Evolutionary conservation across 192 early-diverging fungal genomes (phyloP).

Genomic region (Podochytrium sp.): DNA sequence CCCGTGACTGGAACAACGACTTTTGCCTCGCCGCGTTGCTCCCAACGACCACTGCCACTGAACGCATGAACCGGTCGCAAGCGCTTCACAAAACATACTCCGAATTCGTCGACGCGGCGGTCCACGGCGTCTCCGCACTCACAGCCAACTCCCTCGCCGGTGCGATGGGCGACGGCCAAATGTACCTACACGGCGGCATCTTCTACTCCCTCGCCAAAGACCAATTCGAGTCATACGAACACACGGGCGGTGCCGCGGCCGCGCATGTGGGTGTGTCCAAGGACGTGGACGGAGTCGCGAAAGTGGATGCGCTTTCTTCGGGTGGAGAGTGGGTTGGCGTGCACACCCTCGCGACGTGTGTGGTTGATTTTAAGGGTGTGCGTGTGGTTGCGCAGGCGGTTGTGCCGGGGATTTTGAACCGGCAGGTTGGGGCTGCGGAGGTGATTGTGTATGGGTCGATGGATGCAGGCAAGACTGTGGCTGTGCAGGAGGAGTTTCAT

Average conservation of each 20-base stretch:
- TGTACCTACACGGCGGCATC: slow-evolving; percentile 95
- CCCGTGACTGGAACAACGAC: slow-evolving; percentile 98
- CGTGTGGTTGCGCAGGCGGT: slow-evolving; percentile 93
- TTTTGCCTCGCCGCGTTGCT: slow-evolving; percentile 86
- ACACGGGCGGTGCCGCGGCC: slow-evolving; percentile 84
- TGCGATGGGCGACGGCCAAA: slow-evolving; percentile 60
- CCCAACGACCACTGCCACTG: slow-evolving; percentile 73
- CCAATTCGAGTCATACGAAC: slow-evolving; percentile 80
- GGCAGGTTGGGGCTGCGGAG: slow-evolving; percentile 34
- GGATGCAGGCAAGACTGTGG: slow-evolving; percentile 78
- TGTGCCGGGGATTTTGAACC: slow-evolving; percentile 76
- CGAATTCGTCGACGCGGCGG: slow-evolving; percentile 92
- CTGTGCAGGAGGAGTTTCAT: slow-evolving; percentile 76
- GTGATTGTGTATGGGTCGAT: slow-evolving; percentile 88
- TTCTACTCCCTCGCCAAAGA: slow-evolving; percentile 93
- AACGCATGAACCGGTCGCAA: slow-evolving; percentile 85
- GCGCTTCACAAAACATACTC: slow-evolving; percentile 81
- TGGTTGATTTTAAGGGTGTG: slow-evolving; percentile 90
- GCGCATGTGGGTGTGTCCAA: slow-evolving; percentile 93
- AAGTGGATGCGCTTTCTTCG: slow-evolving; percentile 44
- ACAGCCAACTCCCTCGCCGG: slow-evolving; percentile 63
- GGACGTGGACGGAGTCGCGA: slow-evolving; percentile 88
- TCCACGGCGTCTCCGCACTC: slow-evolving; percentile 80
- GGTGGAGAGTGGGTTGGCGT: slow-evolving; percentile 75
- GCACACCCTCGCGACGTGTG: slow-evolving; percentile 85